These are phyloP conservation scores for Heracleum sosnowskyi DNA, from an alignment of 129 eudicot species.

Conservation along the genomic window DNA sequence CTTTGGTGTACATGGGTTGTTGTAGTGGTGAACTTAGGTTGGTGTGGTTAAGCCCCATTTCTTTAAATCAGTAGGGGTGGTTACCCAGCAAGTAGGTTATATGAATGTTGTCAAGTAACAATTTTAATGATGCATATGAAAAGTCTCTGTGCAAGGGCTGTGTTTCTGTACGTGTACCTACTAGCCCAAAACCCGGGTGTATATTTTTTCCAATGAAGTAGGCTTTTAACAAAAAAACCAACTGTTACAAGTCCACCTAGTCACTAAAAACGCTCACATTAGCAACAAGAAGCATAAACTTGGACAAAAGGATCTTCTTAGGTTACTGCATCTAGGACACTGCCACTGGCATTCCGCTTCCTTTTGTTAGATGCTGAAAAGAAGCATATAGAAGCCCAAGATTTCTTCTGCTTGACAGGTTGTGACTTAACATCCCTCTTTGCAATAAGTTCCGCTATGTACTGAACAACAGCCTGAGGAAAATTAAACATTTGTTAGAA, in stretches of 20 bases:
- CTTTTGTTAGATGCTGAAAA: slow-evolving; percentile 67
- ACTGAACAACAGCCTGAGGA: slow-evolving; percentile 74
- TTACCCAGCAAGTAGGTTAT: not conserved
- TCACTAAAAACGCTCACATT: not conserved
- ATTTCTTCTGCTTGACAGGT: slow-evolving; percentile 70
- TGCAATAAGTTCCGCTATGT: slow-evolving; percentile 57
- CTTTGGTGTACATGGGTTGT: not conserved
- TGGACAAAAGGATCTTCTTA: not conserved
- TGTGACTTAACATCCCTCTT: slow-evolving; percentile 52
- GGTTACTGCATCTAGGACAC: not conserved
- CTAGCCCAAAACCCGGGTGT: not conserved
- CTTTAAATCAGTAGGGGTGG: not conserved
- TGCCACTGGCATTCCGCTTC: slow-evolving; percentile 37
- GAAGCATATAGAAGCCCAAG: slow-evolving; percentile 59
- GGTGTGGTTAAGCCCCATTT: not conserved
- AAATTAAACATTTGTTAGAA: slow-evolving; percentile 9
- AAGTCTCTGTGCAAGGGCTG: not conserved
- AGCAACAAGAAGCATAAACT: not conserved
- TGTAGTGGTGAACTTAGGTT: not conserved
- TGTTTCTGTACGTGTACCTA: not conserved
- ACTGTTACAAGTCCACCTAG: not conserved
- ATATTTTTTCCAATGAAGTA: not conserved
- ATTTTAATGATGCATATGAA: too few species aligned
- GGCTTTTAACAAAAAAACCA: not conserved
- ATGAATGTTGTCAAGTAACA: not conserved